A percentile compares a stretch with the other conserved stretches of the same genome.
Evolutionary conservation across 1,139 yeast species (phyloP).

Genomic region (Taphrina deformans): DNA sequence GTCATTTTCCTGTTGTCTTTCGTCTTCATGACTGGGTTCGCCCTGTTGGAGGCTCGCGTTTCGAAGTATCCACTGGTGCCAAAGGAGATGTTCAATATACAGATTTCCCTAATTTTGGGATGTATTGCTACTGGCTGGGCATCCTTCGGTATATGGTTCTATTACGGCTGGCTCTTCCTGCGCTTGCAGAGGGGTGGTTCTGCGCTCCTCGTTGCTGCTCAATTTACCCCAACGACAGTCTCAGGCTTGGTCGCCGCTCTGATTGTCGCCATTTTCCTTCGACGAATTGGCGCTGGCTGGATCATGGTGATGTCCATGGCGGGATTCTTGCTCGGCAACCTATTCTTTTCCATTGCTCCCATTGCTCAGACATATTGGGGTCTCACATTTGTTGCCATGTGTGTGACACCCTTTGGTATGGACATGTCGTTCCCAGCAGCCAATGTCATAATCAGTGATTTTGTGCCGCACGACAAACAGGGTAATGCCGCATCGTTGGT

Average conservation of each 20-base stretch:
- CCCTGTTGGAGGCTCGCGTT: conserved; percentile 2
- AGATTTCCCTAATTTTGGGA: conserved; percentile 10
- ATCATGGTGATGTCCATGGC: conserved; percentile 44
- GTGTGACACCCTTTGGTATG: conserved; percentile 60
- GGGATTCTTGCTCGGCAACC: conserved; percentile 46
- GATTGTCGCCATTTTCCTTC: conserved; percentile 44
- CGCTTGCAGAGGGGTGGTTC: conserved; percentile 45
- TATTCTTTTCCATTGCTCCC: conserved; percentile 22
- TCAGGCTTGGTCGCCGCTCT: conserved; percentile 54
- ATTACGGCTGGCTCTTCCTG: conserved; percentile 42
- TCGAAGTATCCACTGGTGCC: conserved; percentile 20
- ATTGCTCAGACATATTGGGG: conserved; percentile 54
- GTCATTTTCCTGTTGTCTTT: conserved; percentile 4
- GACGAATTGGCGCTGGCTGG: conserved; percentile 43
- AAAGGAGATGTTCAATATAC: conserved; percentile 14
- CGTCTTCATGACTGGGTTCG: conserved; percentile 1
- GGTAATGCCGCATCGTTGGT: conserved; percentile 68
- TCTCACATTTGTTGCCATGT: conserved; percentile 52
- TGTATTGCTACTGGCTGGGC: conserved; percentile 29
- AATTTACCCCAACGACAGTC: conserved; percentile 49
- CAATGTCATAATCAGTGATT: conserved; percentile 53
- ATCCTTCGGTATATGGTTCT: conserved; percentile 24
- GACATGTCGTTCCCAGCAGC: conserved; percentile 68
- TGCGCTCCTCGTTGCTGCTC: conserved; percentile 50
- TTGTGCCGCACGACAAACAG: conserved; percentile 57